Conservation (phyloP, 2,329 filamentous ascomycete species). For the Trichoderma asperellum region DNA sequence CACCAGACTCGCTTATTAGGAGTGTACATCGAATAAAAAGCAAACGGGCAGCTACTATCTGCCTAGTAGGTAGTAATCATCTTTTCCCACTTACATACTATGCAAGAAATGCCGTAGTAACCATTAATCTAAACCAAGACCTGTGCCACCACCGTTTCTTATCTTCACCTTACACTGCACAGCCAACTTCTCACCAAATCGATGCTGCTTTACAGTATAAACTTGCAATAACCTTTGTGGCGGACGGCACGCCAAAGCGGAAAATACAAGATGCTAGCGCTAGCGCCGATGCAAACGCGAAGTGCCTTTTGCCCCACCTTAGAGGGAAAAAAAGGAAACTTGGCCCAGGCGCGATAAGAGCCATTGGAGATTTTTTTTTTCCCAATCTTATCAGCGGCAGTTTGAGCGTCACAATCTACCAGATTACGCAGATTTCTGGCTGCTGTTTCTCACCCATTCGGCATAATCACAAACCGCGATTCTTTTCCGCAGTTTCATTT, state of each 20-base stretch:
- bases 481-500: neutral
- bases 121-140: neutral
- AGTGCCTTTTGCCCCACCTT: conserved; percentile 4
- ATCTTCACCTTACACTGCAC: neutral
- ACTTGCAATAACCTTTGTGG: neutral
- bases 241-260: neutral
- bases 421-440: neutral
- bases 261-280: neutral
- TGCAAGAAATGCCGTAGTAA: no score
- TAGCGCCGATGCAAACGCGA: neutral
- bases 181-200: neutral
- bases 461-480: neutral
- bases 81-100: no score
- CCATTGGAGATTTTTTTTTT: conserved; percentile 25
- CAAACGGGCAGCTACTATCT: no score
- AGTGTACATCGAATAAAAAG: neutral
- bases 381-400: neutral
- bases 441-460: neutral
- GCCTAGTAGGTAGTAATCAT: no score
- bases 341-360: conserved; percentile 19
- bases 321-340: neutral
- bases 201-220: neutral
- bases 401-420: neutral
- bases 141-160: neutral
- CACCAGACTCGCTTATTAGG: neutral